These are phyloP conservation scores for Sanghuangporus baumii DNA, from an alignment of 1,284 basidiomycete genomes.

Conservation along the genomic window DNA sequence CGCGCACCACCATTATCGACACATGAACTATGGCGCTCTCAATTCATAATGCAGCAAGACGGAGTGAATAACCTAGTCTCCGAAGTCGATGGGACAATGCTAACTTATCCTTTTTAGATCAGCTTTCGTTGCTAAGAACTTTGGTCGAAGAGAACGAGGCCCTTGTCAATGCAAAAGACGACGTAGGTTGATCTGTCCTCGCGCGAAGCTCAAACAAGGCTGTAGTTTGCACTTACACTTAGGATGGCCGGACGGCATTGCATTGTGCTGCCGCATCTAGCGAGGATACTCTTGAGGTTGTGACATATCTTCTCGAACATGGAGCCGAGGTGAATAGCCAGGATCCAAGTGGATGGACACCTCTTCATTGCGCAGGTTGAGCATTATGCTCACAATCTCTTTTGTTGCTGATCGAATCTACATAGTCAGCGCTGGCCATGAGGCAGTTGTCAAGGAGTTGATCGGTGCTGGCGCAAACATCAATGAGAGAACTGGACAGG, in stretches of 20 bases:
- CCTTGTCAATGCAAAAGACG: constrained; percentile 64
- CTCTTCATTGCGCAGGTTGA: constrained; percentile 83
- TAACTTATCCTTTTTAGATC: constrained; percentile 43
- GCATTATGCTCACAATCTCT: neutral
- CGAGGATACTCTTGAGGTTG: constrained; percentile 58
- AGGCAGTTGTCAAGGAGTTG: constrained; percentile 74
- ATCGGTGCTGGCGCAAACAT: constrained; percentile 83
- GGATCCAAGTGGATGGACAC: constrained; percentile 80
- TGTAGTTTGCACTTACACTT: neutral
- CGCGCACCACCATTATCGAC: neutral
- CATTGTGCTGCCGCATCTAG: constrained; percentile 84
- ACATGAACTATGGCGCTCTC: constrained; percentile 21
- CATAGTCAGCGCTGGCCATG: constrained; percentile 76
- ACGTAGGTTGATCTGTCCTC: constrained; percentile 36
- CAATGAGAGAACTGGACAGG: constrained; percentile 79
- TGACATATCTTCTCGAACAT: constrained; percentile 68
- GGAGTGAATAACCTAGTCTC: constrained; percentile 38
- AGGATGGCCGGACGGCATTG: constrained; percentile 87
- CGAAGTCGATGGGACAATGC: neutral
- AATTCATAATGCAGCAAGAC: constrained; percentile 62
- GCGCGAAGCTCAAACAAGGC: constrained; percentile 1
- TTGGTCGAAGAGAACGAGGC: constrained; percentile 65
- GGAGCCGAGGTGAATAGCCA: constrained; percentile 65
- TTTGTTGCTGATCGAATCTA: neutral
- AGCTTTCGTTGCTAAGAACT: constrained; percentile 67